Evolutionary conservation across 2,329 filamentous ascomycete genomes (phyloP), one percentile per base, ranked within the genome.

Genomic region (Leptosphaerulina australis): DNA sequence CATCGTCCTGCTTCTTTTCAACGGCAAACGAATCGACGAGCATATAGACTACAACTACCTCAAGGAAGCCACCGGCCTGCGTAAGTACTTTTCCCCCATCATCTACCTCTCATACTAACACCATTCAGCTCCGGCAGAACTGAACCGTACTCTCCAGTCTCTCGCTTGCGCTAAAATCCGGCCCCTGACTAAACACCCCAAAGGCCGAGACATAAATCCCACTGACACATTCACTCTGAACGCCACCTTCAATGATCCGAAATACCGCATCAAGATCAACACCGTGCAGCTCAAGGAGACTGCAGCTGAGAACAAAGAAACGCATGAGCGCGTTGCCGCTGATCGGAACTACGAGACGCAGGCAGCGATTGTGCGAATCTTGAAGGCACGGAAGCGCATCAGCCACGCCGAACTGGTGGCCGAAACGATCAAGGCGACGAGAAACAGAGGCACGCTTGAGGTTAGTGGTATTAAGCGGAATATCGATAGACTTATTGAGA

Each of bases 201-300:
- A 90, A 72, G 88, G 90, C 43, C 85, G 87, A 45, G 92, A 99
- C 0, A 85, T 99, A 59, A 82, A 83, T 50, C 68, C 79, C 0
- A 90, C 83, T 0, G 95, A 99, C 74, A 89, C 86, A 0, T 99
- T 99, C 66, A 84, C 84, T 0, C 86, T 96, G 66, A 97, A 97
- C 76, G 74, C 81, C 34, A 71, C 71, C 12, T 99, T 99, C 74
- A 77, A 77, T 2, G 88, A 97, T 67, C 82, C 86, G 15, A 96
- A 94, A 73, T 88, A 90, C 74, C 86, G 91, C 48, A 87, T 99
- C 76, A 99, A 99, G 79, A 97, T 99, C 79, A 99, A 97, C 76
- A 93, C 97, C 75, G 94, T 99, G 62, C 94, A 99, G 75, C 83
- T 97, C 40, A 95, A 94, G 75, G 94, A 99, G 76, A 97, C 94